Conservation (phyloP, 2,329 filamentous ascomycete species). For the Bipolaris sorokiniana region DNA sequence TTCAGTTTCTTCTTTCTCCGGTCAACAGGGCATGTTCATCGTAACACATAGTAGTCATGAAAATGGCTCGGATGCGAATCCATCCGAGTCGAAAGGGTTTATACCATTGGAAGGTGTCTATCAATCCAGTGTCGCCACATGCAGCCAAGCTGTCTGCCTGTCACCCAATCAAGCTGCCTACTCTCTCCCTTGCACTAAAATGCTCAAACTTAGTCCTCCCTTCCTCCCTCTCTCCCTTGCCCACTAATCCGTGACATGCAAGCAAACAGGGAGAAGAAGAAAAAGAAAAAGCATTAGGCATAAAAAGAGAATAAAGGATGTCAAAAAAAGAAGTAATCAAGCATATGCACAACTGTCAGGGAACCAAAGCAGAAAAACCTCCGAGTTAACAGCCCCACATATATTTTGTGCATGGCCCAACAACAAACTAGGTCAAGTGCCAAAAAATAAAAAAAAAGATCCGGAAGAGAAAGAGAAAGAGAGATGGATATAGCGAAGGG, state of each 20-base stretch:
- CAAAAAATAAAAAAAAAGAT: conserved; percentile 1
- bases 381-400: neutral
- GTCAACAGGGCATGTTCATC: too few relatives aligned
- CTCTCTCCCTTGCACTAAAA: neutral
- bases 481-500: too few relatives aligned
- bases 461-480: neutral
- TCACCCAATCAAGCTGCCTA: too few relatives aligned
- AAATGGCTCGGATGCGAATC: too few relatives aligned
- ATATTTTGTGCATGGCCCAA: neutral
- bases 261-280: neutral
- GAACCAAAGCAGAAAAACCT: neutral
- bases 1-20: too few relatives aligned
- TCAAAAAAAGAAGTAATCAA: too few relatives aligned
- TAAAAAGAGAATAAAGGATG: neutral
- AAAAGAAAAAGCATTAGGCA: neutral
- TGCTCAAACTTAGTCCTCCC: neutral
- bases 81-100: too few relatives aligned
- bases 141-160: too few relatives aligned
- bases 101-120: too few relatives aligned
- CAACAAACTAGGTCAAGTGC: neutral
- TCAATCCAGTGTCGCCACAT: too few relatives aligned
- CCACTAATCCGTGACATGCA: neutral
- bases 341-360: neutral
- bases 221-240: neutral
- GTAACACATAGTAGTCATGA: too few relatives aligned